These are phyloP conservation scores for Sequoiadendron giganteum DNA, from an alignment of 75 land plant species.

Conservation along the genomic window DNA sequence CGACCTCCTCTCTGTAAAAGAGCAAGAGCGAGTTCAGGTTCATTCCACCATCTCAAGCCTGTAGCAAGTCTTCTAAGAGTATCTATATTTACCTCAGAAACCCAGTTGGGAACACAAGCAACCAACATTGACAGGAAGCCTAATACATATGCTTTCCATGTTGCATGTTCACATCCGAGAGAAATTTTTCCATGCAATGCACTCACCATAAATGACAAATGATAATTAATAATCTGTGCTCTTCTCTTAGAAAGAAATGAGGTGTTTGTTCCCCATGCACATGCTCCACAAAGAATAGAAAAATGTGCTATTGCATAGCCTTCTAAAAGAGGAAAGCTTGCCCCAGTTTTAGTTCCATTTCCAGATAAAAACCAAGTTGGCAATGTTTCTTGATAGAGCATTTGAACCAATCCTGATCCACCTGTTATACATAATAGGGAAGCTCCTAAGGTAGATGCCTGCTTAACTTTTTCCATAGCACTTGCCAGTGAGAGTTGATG, in stretches of 20 bases:
- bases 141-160: constrained; percentile 79
- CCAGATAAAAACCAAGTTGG: constrained; percentile 71
- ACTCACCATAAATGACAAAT: constrained; percentile 65
- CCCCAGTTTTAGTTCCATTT: constrained; percentile 18
- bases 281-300: constrained; percentile 56
- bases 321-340: constrained; percentile 42
- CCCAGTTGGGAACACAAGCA: constrained; percentile 64
- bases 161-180: constrained; percentile 60
- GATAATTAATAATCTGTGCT: constrained; percentile 36
- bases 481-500: constrained; percentile 46
- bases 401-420: constrained; percentile 61
- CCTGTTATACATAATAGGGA: constrained; percentile 64
- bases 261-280: constrained; percentile 55
- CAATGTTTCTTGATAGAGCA: constrained; percentile 58
- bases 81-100: constrained; percentile 57
- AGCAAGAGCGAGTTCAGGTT: constrained; percentile 69
- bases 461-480: constrained; percentile 36
- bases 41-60: constrained; percentile 78
- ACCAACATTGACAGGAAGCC: constrained; percentile 64
- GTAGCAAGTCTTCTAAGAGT: constrained; percentile 56
- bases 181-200: constrained; percentile 63
- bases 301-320: constrained; percentile 82
- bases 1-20: constrained; percentile 74
- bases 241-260: constrained; percentile 20
- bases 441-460: constrained; percentile 68